Conservation (phyloP, 139 green algal species). For the Mychonastes homosphaera region DNA sequence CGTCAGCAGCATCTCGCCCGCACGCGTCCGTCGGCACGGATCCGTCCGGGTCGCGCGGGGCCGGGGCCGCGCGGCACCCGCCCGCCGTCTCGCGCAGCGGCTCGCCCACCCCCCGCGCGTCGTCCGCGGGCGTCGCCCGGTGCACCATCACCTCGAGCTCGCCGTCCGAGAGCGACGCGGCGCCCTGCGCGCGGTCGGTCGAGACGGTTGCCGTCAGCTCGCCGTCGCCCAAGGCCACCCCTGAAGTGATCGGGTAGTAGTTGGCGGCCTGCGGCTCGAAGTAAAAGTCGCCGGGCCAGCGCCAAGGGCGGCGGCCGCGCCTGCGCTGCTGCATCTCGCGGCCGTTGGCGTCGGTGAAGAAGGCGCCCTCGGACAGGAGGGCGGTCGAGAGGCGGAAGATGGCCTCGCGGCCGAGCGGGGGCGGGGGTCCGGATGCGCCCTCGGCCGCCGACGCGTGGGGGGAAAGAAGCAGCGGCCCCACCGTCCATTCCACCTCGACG, state of each 20-base stretch:
- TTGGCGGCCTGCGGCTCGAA: constrained; percentile 47
- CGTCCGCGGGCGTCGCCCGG: constrained; percentile 31
- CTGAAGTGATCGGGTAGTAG: constrained; percentile 66
- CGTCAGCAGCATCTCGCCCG: too few species aligned
- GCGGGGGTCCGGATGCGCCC: neutral
- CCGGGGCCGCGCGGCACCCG: constrained; percentile 42
- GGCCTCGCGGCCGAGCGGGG: neutral
- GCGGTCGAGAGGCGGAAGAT: too few species aligned
- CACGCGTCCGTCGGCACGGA: too few species aligned
- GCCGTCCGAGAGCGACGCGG: constrained; percentile 22
- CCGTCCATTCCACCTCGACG: constrained; percentile 63
- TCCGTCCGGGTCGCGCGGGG: too few species aligned
- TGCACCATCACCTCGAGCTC: constrained; percentile 38
- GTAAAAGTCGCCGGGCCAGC: neutral
- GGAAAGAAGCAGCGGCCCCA: constrained; percentile 28
- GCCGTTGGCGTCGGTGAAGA: constrained; percentile 67
- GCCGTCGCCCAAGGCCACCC: constrained; percentile 28
- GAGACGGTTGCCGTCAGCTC: constrained; percentile 29
- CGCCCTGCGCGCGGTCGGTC: constrained; percentile 55
- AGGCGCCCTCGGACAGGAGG: constrained; percentile 25
- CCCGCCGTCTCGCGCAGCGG: constrained; percentile 62
- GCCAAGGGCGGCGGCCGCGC: constrained; percentile 26
- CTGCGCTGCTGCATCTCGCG: constrained; percentile 47
- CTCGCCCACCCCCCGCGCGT: constrained; percentile 58
- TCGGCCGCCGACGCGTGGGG: neutral